A percentile compares a stretch with the other conserved stretches of the same genome.
Conservation (phyloP, 257 asterid genomes). For the Solanum paucissectum region DNA sequence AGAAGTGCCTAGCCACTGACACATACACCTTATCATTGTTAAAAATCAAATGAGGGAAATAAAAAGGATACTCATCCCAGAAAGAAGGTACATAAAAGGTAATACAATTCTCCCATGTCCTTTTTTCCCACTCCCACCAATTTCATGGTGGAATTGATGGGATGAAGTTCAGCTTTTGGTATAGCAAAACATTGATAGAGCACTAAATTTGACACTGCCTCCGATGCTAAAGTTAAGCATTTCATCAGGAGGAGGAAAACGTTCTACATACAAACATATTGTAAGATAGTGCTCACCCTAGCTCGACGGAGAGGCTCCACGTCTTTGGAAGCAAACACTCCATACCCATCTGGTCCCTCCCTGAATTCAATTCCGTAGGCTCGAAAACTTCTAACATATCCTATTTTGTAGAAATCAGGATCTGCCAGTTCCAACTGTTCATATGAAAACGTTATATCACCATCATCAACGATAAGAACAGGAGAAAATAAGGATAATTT, state of each 20-base stretch:
- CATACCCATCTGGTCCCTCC: constrained; percentile 97
- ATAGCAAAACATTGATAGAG: not conserved
- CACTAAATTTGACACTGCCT: not conserved
- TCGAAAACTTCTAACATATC: constrained; percentile 79
- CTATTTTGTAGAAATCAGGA: constrained; percentile 95
- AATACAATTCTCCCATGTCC: not conserved
- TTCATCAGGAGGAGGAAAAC: not conserved
- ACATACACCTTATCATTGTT: not conserved
- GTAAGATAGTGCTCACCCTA: constrained; percentile 38
- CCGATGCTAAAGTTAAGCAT: not conserved
- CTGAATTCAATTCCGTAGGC: constrained; percentile 91
- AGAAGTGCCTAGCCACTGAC: not conserved
- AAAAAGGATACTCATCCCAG: not conserved
- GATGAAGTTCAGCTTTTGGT: not conserved
- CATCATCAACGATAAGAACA: not conserved
- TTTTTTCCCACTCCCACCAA: not conserved
- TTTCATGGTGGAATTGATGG: not conserved
- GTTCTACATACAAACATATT: not conserved
- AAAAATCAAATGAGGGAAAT: not conserved
- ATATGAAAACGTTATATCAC: not conserved
- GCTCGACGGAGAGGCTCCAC: constrained; percentile 96
- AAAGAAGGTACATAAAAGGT: not conserved
- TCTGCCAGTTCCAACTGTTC: constrained; percentile 80
- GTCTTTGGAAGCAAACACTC: constrained; percentile 92
- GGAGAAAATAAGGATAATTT: not conserved